A percentile compares a stretch with the other conserved stretches of the same genome.
Conservation (phyloP, 1,139 yeast species). For the Spathaspora jeffriesii region DNA sequence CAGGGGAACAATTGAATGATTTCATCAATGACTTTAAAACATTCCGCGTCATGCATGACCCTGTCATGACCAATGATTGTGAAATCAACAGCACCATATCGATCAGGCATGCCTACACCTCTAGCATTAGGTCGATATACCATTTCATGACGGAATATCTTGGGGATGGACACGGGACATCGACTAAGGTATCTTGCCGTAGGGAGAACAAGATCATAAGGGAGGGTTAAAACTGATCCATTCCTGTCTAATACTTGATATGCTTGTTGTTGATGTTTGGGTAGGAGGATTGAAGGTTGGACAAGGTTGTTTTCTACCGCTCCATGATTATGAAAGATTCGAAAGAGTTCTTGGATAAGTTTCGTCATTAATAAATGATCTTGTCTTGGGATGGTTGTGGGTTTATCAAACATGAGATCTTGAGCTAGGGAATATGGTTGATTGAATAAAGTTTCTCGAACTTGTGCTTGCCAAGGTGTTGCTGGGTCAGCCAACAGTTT, state of each 20-base stretch:
- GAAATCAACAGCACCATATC: constrained; percentile 81
- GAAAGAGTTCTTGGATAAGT: constrained; percentile 56
- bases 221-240: constrained; percentile 85
- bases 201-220: constrained; percentile 87
- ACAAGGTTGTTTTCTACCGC: constrained; percentile 65
- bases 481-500: constrained; percentile 85
- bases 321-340: constrained; percentile 77
- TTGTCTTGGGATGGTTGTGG: constrained; percentile 10
- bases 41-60: constrained; percentile 76
- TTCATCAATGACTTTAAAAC: constrained; percentile 79
- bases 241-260: constrained; percentile 82
- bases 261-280: constrained; percentile 72
- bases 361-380: constrained; percentile 49
- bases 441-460: constrained; percentile 78
- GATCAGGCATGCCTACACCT: constrained; percentile 69
- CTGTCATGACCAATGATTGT: constrained; percentile 65
- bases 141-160: constrained; percentile 72
- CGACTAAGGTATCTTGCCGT: constrained; percentile 83
- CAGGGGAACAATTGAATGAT: constrained; percentile 65
- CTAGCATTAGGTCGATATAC: constrained; percentile 70
- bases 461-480: constrained; percentile 94
- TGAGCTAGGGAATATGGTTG: constrained; percentile 83
- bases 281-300: constrained; percentile 58
- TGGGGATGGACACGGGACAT: constrained; percentile 52
- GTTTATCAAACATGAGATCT: constrained; percentile 72